Conservation (phyloP, 768 basidiomycete genomes). For the Tulasnella sp. region DNA sequence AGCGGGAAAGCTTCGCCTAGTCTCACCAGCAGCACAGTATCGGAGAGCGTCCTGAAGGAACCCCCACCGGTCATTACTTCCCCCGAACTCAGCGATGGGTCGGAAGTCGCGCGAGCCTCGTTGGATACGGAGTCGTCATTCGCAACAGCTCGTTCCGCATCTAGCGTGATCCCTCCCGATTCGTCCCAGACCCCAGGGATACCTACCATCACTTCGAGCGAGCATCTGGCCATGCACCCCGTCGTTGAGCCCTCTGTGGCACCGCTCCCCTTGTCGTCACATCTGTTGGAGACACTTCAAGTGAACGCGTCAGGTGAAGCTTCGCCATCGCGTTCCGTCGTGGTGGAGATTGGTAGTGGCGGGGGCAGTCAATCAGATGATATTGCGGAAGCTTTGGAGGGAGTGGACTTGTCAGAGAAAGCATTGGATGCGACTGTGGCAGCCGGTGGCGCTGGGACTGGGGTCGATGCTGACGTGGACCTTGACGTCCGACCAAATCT, state of each 20-base stretch:
- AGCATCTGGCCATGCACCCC: not conserved
- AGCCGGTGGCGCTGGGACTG: not conserved
- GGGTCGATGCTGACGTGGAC: not conserved
- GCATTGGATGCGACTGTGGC: not conserved
- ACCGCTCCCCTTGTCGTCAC: slow-evolving; percentile 7
- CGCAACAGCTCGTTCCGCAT: not conserved
- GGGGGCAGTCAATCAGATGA: not conserved
- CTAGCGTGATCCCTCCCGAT: not conserved
- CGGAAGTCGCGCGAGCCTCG: not conserved
- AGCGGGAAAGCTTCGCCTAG: not conserved
- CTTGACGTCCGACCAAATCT: slow-evolving; percentile 13
- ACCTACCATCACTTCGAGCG: not conserved
- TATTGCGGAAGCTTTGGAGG: not conserved
- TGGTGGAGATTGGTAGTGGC: slow-evolving; percentile 12
- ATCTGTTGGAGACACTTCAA: slow-evolving; percentile 6
- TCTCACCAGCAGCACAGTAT: slow-evolving; percentile 1
- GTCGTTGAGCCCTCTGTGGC: not conserved
- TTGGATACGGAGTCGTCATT: slow-evolving; percentile 2
- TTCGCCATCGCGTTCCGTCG: not conserved
- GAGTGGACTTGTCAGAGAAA: not conserved
- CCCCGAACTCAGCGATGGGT: not conserved
- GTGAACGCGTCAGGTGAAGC: not conserved
- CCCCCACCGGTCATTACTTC: slow-evolving; percentile 8
- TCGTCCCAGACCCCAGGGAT: not conserved
- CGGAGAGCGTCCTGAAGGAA: slow-evolving; percentile 2